Base-by-base conservation (phyloP, 768 basidiomycete species). In the Termitomyces sp. region DNA sequence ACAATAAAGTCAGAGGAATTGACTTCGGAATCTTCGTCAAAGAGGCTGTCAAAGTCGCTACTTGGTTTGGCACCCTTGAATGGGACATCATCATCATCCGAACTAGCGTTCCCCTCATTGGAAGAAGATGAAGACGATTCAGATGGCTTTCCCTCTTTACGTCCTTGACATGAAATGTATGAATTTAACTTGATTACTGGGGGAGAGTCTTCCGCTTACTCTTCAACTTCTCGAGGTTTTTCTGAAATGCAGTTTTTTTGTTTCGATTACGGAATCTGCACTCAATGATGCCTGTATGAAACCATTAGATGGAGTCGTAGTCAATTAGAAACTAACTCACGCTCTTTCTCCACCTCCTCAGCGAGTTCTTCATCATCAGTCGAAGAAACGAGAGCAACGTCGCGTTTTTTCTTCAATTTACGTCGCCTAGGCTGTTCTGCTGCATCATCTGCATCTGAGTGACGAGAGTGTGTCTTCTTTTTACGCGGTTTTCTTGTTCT, bases 211-310 rank as follows among this genome's bases (percentile, higher is more conserved):
- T 43, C 12, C 49, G 48, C 81, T 56, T 61, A 93, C 91, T 77
- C 73, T 84, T 89, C 56, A 92, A 66, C 63, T 79, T 86, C 63
- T 89, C 86, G 14, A 92, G 70, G 62, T 83, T 87, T 69, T 78
- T 80, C 64, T 86, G 87, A 69, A 84, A 92, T 5, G 72, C 63
- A 14, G 86, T 81, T 70, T 80, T 78, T 72, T 83, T 90, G 60
- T 78, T 76, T 36, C 89, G 82, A 32, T 74, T 70, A 40, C 92
- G 86, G 36, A 93, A 71, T 48, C 91, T 86, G 7, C 74, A 75
- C 31, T 86, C 77, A 45, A 94, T 73, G 34, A 93, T 88, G 56
- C 76, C 88, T 92, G 62, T 20, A 46, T 20, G 29, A n/a, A 38
- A 25, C 58, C 25, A 10, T 40, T 49, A 56, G 37, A 38, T 32